phyloP scores from a whole-genome alignment of 1,284 basidiomycete species.

The Rhodotorula sp. region DNA sequence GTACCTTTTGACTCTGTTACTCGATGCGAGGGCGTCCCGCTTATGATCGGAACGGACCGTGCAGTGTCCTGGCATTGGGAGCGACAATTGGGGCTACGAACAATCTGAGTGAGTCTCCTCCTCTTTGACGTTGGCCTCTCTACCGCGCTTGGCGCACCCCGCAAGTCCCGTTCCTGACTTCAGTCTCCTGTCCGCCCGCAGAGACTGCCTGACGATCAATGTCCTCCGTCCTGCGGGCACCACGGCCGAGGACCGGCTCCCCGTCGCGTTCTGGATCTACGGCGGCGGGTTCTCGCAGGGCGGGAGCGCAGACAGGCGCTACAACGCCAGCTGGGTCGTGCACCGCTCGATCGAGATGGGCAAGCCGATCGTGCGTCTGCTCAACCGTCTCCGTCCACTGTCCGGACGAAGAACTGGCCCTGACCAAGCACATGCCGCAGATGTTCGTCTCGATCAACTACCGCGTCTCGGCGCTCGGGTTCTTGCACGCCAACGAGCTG shows the following conservation, averaged over 20 bases:
- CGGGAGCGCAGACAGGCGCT: constrained; percentile 13
- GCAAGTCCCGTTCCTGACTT: neutral
- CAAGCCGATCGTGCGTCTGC: constrained; percentile 26
- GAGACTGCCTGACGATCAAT: constrained; percentile 61
- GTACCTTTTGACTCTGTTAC: neutral
- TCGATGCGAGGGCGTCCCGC: neutral
- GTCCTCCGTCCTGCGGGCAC: constrained; percentile 56
- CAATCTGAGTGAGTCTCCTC: constrained; percentile 12
- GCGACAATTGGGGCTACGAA: constrained; percentile 22
- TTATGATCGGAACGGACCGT: neutral
- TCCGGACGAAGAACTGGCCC: neutral
- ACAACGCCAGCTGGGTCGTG: constrained; percentile 34
- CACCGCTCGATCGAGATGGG: constrained; percentile 36
- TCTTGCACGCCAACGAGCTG: constrained; percentile 56
- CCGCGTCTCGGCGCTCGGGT: constrained; percentile 56
- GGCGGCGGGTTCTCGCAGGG: constrained; percentile 34
- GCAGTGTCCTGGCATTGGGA: constrained; percentile 34
- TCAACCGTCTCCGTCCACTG: no score
- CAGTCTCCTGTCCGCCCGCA: neutral
- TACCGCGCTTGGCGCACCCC: no score
- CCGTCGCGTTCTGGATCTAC: constrained; percentile 58
- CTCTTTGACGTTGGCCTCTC: neutral
- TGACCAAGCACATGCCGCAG: neutral
- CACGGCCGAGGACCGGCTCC: constrained; percentile 54
- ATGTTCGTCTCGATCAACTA: constrained; percentile 50